Evolutionary conservation across 108 stramenopile genomes (phyloP), one percentile per base, ranked within the genome.

Genomic region (Stephanodiscus minutulus): DNA sequence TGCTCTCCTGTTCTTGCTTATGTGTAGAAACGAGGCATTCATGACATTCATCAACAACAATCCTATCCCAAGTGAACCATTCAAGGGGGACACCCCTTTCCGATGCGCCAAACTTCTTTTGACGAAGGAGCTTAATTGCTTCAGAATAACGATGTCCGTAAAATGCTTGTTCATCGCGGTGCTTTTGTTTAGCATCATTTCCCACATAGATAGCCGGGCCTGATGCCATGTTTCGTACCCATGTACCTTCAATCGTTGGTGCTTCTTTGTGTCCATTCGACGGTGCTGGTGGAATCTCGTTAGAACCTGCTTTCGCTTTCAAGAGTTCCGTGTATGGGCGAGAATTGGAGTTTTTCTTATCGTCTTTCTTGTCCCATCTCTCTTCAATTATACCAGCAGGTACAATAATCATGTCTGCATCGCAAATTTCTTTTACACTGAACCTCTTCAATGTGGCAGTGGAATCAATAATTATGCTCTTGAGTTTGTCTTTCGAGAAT

Each of bases 11-110:
- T 27, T 66, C 53, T 46, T 59, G 71, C 39, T 21, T 28, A 25
- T 61, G 27, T 8, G 67, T 57, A 15, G 67, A 75, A 3, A 63
- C 65, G 25, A 64, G 67, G 46, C 55, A 68, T 43, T 74, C 66
- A 25, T 75, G 77, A 58, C 72, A 84, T 76, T 86, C 86, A 59
- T 86, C 86, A 48, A 84, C 75, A 61, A 86, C 83, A 27, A 84
- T 54, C 4, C 86, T 81, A 33, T 82, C 75, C 76, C 81, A 86
- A 52, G 62, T 69, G 61, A 86, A 86, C 37, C 70, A 50, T 71
- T 86, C 81, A 22, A 86, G 77, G 9, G 86, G 73, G 27, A 67
- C 76, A 44, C 43, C 56, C 68, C 36, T 37, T 41, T 78, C 70
- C n/a, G 33, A 22, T 5, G 28, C 25, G 31, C 39, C 50, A 62